Evolutionary conservation across 163 green algal genomes (phyloP).

Genomic region (Chlamydomonas reinhardtii): DNA sequence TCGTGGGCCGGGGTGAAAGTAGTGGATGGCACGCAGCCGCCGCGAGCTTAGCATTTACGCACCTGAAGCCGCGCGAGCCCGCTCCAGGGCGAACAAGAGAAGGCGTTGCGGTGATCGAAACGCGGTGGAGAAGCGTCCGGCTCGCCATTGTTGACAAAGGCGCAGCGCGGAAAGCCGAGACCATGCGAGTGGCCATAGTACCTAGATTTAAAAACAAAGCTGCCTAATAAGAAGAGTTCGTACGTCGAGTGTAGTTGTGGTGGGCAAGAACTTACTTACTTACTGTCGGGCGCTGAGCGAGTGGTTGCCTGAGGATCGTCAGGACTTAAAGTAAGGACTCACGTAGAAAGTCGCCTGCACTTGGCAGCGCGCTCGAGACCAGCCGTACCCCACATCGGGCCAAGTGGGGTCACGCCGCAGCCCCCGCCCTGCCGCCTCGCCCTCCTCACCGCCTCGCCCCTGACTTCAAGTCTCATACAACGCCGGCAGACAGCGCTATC

Average conservation of each 20-base stretch:
- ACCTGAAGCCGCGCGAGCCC: slow-evolving; percentile 30
- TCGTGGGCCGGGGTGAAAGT: too few species aligned
- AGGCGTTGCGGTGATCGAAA: not conserved
- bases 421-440: too few species aligned
- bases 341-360: too few species aligned
- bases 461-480: too few species aligned
- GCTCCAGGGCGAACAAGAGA: not conserved
- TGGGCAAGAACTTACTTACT: not conserved
- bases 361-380: too few species aligned
- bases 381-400: too few species aligned
- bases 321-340: too few species aligned
- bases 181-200: slow-evolving; percentile 23
- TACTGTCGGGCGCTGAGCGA: not conserved
- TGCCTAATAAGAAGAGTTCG: not conserved
- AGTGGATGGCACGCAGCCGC: not conserved
- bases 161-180: slow-evolving; percentile 13
- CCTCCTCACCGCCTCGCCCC: too few species aligned
- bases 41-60: not conserved
- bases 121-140: slow-evolving; percentile 28
- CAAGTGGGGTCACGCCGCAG: too few species aligned
- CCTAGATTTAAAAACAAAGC: not conserved
- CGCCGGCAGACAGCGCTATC: too few species aligned
- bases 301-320: not conserved
- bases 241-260: not conserved
- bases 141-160: slow-evolving; percentile 1